Percentiles rank a stretch among this genome's conserved stretches.
These are phyloP conservation scores for Hypoxylon rickii DNA, from an alignment of 495 filamentous ascomycete species.

Conservation along the genomic window DNA sequence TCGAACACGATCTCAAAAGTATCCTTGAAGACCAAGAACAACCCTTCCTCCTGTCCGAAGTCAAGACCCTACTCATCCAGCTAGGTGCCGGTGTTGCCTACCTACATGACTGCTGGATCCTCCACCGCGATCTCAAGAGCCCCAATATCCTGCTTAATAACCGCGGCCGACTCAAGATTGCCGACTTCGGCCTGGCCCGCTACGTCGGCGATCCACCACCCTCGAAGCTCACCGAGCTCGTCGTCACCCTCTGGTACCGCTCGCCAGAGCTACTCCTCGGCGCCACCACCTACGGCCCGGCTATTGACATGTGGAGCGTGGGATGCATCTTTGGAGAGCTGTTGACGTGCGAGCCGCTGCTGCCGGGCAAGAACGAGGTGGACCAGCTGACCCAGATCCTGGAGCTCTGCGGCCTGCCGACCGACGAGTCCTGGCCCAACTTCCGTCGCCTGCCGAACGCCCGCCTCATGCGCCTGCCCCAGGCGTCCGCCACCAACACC, in stretches of 20 bases:
- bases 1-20: conserved; percentile 96
- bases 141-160: conserved; percentile 96
- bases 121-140: conserved; percentile 96
- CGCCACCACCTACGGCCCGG: conserved; percentile 70
- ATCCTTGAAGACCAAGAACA: conserved; percentile 92
- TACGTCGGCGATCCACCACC: conserved; percentile 79
- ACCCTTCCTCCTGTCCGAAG: conserved; percentile 90
- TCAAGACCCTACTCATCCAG: conserved; percentile 87
- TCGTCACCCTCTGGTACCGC: conserved; percentile 98
- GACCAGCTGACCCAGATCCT: conserved; percentile 81
- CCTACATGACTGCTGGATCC: conserved; percentile 88
- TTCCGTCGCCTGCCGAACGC: conserved; percentile 94
- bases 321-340: conserved; percentile 97
- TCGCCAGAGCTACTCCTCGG: conserved; percentile 90
- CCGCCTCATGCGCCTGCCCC: conserved; percentile 78
- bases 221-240: conserved; percentile 85
- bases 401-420: conserved; percentile 86
- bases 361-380: conserved; percentile 94
- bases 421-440: conserved; percentile 80
- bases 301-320: conserved; percentile 93
- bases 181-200: conserved; percentile 97
- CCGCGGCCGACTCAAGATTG: conserved; percentile 91
- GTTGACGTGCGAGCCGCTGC: conserved; percentile 76
- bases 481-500: conserved; percentile 43
- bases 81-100: conserved; percentile 81